A percentile compares a stretch with the other conserved stretches of the same genome.
These are phyloP conservation scores for Oxyria digyna DNA, from an alignment of 148 eudicot genomes.

Conservation along the genomic window DNA sequence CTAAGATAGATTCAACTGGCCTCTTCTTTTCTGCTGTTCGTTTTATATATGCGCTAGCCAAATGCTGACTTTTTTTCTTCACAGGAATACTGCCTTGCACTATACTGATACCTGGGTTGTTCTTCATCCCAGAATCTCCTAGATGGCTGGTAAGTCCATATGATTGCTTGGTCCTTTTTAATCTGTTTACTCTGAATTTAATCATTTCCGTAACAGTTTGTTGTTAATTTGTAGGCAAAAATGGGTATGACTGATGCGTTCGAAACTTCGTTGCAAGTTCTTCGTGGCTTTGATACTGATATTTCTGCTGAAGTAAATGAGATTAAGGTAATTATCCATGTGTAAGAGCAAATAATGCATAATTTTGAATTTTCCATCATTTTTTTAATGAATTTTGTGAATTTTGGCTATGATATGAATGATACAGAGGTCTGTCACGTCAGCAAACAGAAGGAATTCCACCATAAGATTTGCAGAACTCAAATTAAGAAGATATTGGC, in stretches of 20 bases:
- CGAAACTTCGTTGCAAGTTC: slow-evolving; percentile 94
- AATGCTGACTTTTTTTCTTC: slow-evolving; percentile 7
- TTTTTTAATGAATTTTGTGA: not conserved
- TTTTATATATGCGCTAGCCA: not conserved
- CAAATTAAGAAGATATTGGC: slow-evolving; percentile 81
- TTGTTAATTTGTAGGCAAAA: slow-evolving; percentile 50
- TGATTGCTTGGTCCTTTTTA: not conserved
- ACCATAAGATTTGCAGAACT: slow-evolving; percentile 70
- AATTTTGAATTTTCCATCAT: not conserved
- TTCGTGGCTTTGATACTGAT: slow-evolving; percentile 86
- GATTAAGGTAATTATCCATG: slow-evolving; percentile 49
- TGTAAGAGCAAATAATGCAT: not conserved
- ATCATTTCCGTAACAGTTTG: not conserved
- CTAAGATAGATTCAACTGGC: not conserved
- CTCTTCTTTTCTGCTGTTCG: not conserved
- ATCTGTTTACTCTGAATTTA: not conserved
- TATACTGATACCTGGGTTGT: slow-evolving; percentile 81
- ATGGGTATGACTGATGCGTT: slow-evolving; percentile 90
- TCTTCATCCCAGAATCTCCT: slow-evolving; percentile 97
- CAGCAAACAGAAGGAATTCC: slow-evolving; percentile 51
- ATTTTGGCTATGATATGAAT: slow-evolving; percentile 6
- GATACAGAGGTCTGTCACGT: slow-evolving; percentile 74
- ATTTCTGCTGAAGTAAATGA: slow-evolving; percentile 78
- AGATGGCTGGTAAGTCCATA: slow-evolving; percentile 74
- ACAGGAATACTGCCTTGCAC: slow-evolving; percentile 86